Evolutionary conservation across 495 filamentous ascomycete genomes (phyloP).

Genomic region (Penicillium diatomitis): DNA sequence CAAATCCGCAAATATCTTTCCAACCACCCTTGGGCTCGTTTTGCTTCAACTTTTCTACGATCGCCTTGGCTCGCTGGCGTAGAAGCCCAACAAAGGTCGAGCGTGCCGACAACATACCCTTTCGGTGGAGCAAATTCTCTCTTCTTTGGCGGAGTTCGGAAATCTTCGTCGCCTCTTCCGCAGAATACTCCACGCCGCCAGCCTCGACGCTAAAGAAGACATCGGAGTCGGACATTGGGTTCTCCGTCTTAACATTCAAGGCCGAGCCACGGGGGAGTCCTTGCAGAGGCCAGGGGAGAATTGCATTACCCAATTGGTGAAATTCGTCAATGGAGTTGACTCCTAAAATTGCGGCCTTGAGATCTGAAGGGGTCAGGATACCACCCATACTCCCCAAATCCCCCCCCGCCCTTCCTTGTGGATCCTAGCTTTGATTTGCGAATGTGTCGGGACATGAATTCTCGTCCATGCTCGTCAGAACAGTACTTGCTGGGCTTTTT

Average conservation of each 20-base stretch:
- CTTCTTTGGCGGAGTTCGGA: slow-evolving; percentile 33
- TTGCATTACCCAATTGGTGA: slow-evolving; percentile 45
- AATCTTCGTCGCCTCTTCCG: slow-evolving; percentile 32
- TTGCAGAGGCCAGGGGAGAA: slow-evolving; percentile 33
- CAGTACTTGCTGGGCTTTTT: slow-evolving; percentile 58
- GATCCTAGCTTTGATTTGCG: slow-evolving; percentile 18
- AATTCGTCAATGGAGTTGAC: slow-evolving; percentile 44
- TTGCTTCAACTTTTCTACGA: slow-evolving; percentile 39
- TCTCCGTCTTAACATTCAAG: slow-evolving; percentile 41
- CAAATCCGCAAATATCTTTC: slow-evolving; percentile 62
- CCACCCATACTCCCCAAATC: slow-evolving; percentile 49
- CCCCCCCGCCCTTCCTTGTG: slow-evolving; percentile 21
- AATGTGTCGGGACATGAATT: slow-evolving; percentile 45
- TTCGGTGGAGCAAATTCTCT: slow-evolving; percentile 28
- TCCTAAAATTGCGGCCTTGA: slow-evolving; percentile 44
- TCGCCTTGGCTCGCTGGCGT: slow-evolving; percentile 32
- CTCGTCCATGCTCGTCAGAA: slow-evolving; percentile 52
- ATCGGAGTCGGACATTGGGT: slow-evolving; percentile 66
- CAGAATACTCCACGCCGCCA: slow-evolving; percentile 27
- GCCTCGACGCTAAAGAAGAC: slow-evolving; percentile 47
- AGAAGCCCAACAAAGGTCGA: slow-evolving; percentile 35
- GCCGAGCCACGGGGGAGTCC: slow-evolving; percentile 5
- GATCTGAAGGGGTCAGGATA: slow-evolving; percentile 45
- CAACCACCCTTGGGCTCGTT: slow-evolving; percentile 42
- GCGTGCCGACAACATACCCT: slow-evolving; percentile 37